Evolutionary conservation across 164 flowering plant species (phyloP), one percentile per base, ranked within the genome.

Genomic region (Platanus orientalis): DNA sequence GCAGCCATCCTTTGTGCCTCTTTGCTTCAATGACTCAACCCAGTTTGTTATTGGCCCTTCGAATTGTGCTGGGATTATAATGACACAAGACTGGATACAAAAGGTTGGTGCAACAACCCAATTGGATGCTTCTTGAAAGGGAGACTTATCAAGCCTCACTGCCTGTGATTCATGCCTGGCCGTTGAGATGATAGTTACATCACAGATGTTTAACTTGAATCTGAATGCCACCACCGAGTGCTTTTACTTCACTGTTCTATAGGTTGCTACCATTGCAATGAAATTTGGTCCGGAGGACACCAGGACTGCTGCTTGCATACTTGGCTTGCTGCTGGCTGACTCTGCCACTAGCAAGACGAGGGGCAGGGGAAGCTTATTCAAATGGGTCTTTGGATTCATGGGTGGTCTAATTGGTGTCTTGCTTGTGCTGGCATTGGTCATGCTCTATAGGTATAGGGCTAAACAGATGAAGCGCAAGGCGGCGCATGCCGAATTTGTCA

Each of bases 241-340:
- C 68, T 86, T 80, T 48, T 75, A 90, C 65, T 86, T 76, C 63
- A 47, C 87, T 0, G 53, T 84, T 50, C 68, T 88, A 20, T 90
- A 88, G 75, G 94, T 92, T 65, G 95, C 84, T 45, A 95, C 83
- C 7, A 62, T 86, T 30, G 89, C 75, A 4, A 86, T 77, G 66
- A 66, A 78, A 27, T 40, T 65, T 44, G 97, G 97, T 0, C 92
- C 97, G 12, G 70, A 83, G 64, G 73, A 78, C 61, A n/a, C 63
- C 20, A 73, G 78, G 12, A 81, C 89, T 3, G 63, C 82, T 57
- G 12, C 69, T 6, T 90, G 95, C 60, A 76, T 83, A 7, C 71
- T 88, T 50, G 82, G 79, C 0, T 48, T 88, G 44, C 25, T 77
- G 21, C 76, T 73, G 23, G 84, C 81, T 1, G 52, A n/a, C n/a